Base-by-base conservation (phyloP, 1,284 basidiomycete genomes). In the Ceratobasidium sp. region DNA sequence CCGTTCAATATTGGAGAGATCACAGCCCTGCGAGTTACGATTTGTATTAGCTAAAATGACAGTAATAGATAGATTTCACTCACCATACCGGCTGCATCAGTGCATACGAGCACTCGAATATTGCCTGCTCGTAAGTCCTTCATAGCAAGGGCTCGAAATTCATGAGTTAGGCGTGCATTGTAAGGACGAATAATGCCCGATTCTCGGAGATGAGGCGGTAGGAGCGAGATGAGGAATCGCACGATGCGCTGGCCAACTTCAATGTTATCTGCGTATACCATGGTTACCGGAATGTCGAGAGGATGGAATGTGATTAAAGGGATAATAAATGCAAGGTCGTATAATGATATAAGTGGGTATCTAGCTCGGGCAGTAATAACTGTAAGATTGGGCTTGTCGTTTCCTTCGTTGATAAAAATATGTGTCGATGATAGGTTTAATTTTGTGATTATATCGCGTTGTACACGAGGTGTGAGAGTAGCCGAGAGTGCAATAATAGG, bases 401-500 rank as follows among this genome's bases (percentile, higher is more conserved):
- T 84, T 5, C 82, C 83, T 0, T 78, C 59, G 55, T 81, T 76
- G 45, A 79, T 71, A 61, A 76, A 67, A 32, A 76, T 26, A 23
- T 75, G 77, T 12, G 73, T 71, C 4, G 36, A 18, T 59, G 65
- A 34, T 30, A 81, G 79, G 36, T 80, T 79, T 0, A 84, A 79
- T 65, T 80, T 53, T 14, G 28, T 55, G 4, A 55, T 52, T 52
- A 84, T 71, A 48, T 82, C 80, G 2, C 74, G 48, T 0, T 77
- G 78, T 0, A 85, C 79, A 0, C 78, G 77, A 0, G 74, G 48
- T 0, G 81, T 76, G 0, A 85, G 77, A 0, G 82, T 83, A 10
- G 83, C 83, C 0, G 83, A 80, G 28, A 85, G 73, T 0, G 83
- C 82, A 10, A 83, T 77, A 48, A 83, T 73, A 1, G 82, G 79